These are phyloP conservation scores for Paratinospora sagittata DNA, from an alignment of 164 flowering plant species.

Conservation along the genomic window DNA sequence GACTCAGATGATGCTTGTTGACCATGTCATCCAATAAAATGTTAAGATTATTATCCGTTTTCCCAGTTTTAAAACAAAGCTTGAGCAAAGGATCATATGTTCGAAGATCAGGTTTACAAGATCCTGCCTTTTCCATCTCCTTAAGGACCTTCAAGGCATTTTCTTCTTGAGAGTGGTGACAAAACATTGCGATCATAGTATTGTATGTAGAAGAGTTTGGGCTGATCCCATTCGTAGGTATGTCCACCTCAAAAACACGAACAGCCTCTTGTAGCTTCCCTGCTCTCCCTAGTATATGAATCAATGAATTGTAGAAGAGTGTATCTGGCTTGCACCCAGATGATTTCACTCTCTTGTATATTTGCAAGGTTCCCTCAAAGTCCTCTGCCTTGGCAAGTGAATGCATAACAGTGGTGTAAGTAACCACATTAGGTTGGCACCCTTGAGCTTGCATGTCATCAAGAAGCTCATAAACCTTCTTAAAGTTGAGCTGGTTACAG, in stretches of 20 bases:
- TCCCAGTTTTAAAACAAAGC: constrained; percentile 44
- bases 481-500: constrained; percentile 42
- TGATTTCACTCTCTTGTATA: constrained; percentile 43
- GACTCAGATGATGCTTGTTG: constrained; percentile 62
- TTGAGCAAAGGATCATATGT: constrained; percentile 67
- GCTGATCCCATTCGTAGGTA: constrained; percentile 37
- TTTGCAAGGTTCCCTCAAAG: constrained; percentile 52
- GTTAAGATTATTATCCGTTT: constrained; percentile 29
- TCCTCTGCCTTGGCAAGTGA: constrained; percentile 27
- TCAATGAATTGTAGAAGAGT: constrained; percentile 56
- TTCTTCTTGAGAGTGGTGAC: constrained; percentile 39
- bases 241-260: constrained; percentile 52
- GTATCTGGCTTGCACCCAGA: constrained; percentile 60
- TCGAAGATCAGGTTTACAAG: constrained; percentile 63
- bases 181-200: constrained; percentile 66
- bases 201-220: constrained; percentile 73
- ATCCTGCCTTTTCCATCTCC: constrained; percentile 39
- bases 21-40: constrained; percentile 54
- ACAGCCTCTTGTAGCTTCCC: constrained; percentile 45
- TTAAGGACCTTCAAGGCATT: constrained; percentile 41
- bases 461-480: constrained; percentile 51
- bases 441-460: constrained; percentile 66
- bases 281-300: constrained; percentile 59
- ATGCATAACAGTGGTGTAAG: constrained; percentile 61
- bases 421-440: constrained; percentile 60